Percentiles rank a stretch among this genome's conserved stretches.
These are phyloP conservation scores for Talaromyces proteolyticus DNA, from an alignment of 495 filamentous ascomycete genomes.

Conservation along the genomic window DNA sequence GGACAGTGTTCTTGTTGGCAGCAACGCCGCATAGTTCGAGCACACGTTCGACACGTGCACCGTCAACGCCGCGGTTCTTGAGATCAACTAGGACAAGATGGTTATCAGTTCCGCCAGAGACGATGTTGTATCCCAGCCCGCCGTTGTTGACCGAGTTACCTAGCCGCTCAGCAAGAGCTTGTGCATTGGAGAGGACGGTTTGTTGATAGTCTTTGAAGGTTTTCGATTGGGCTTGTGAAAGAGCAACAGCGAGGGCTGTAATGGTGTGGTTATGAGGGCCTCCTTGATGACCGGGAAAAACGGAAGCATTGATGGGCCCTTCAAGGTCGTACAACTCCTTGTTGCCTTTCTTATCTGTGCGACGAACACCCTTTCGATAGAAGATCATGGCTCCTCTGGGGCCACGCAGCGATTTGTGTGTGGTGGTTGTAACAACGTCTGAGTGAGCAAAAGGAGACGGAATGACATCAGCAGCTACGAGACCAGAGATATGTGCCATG, in stretches of 20 bases:
- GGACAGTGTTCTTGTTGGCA: slow-evolving; percentile 98
- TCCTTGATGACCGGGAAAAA: slow-evolving; percentile 99
- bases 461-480: slow-evolving; percentile 90
- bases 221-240: slow-evolving; percentile 87
- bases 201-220: slow-evolving; percentile 97
- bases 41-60: slow-evolving; percentile 93
- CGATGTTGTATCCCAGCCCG: slow-evolving; percentile 79
- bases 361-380: slow-evolving; percentile 93
- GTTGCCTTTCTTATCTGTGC: slow-evolving; percentile 86
- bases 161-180: slow-evolving; percentile 64
- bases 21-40: slow-evolving; percentile 98
- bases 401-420: slow-evolving; percentile 98
- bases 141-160: slow-evolving; percentile 56
- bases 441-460: slow-evolving; percentile 90
- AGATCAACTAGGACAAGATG: slow-evolving; percentile 98
- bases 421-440: slow-evolving; percentile 98
- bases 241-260: slow-evolving; percentile 91
- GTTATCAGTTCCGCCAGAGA: slow-evolving; percentile 93
- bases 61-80: slow-evolving; percentile 72
- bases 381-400: slow-evolving; percentile 99
- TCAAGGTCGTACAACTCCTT: slow-evolving; percentile 91
- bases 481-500: slow-evolving; percentile 98
- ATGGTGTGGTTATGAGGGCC: slow-evolving; percentile 99
- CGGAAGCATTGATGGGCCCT: slow-evolving; percentile 95
- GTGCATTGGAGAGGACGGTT: slow-evolving; percentile 88